These are phyloP conservation scores for Fusarium verticillioides DNA, from an alignment of 2,329 filamentous ascomycete genomes.

Conservation along the genomic window DNA sequence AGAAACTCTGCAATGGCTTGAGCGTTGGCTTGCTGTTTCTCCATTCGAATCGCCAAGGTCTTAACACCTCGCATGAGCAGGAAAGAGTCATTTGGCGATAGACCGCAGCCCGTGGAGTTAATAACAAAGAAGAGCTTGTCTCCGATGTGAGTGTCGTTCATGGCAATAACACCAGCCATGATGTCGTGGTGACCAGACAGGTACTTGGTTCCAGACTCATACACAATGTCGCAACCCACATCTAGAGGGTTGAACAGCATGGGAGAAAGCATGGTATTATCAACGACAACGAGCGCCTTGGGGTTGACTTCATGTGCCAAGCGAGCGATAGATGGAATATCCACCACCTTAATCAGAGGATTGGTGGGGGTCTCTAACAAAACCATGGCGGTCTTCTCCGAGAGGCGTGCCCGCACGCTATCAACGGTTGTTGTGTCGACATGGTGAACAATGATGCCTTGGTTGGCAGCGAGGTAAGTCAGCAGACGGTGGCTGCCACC, in stretches of 20 bases:
- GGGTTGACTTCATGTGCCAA: slow-evolving; percentile 81
- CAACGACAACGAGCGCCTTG: slow-evolving; percentile 86
- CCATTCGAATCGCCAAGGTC: slow-evolving; percentile 97
- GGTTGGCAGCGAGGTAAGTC: slow-evolving; percentile 89
- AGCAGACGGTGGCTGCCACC: slow-evolving; percentile 94
- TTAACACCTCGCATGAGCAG: slow-evolving; percentile 95
- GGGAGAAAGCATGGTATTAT: slow-evolving; percentile 99
- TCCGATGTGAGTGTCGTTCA: slow-evolving; percentile 83
- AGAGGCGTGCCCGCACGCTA: slow-evolving; percentile 75
- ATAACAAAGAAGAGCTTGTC: slow-evolving; percentile 97
- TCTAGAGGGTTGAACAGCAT: slow-evolving; percentile 94
- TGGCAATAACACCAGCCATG: slow-evolving; percentile 96
- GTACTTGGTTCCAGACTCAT: slow-evolving; percentile 98
- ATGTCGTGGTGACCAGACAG: slow-evolving; percentile 98
- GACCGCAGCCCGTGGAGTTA: slow-evolving; percentile 93
- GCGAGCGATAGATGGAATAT: slow-evolving; percentile 83
- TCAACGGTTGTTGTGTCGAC: slow-evolving; percentile 90
- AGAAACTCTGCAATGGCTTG: slow-evolving; percentile 92
- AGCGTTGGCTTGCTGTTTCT: slow-evolving; percentile 95
- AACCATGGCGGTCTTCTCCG: slow-evolving; percentile 90
- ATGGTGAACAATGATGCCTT: slow-evolving; percentile 93
- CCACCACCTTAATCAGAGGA: slow-evolving; percentile 97
- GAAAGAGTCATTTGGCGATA: slow-evolving; percentile 96
- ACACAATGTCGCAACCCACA: slow-evolving; percentile 93
- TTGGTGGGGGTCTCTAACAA: slow-evolving; percentile 97